Conservation (phyloP, 2,329 filamentous ascomycete genomes). For the Penicillium sp. region DNA sequence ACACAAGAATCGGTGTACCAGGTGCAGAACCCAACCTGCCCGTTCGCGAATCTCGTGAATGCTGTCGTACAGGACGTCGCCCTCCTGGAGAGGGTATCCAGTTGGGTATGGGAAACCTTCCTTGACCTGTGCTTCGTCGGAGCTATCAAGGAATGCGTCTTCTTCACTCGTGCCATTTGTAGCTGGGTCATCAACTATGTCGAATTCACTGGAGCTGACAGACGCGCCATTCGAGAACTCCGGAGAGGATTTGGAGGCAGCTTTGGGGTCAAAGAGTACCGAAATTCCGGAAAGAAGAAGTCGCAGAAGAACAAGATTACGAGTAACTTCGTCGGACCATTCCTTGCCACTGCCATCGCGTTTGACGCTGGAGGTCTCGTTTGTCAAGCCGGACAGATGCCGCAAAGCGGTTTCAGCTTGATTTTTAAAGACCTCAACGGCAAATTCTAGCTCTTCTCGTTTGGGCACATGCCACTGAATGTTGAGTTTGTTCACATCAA, state of each 20-base stretch:
- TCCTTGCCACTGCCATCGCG: slow-evolving; percentile 95
- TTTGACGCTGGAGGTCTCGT: slow-evolving; percentile 77
- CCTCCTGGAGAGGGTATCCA: slow-evolving; percentile 73
- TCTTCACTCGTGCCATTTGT: slow-evolving; percentile 33
- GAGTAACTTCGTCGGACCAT: slow-evolving; percentile 95
- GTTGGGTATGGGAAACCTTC: slow-evolving; percentile 86
- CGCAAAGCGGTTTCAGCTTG: slow-evolving; percentile 76
- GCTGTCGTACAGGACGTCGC: slow-evolving; percentile 66
- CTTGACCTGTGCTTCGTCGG: slow-evolving; percentile 64
- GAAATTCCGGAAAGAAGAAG: slow-evolving; percentile 90
- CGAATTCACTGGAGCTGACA: slow-evolving; percentile 39
- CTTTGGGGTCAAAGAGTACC: slow-evolving; percentile 79
- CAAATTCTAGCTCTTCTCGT: slow-evolving; percentile 79
- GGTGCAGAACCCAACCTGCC: slow-evolving; percentile 76
- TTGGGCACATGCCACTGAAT: slow-evolving; percentile 90
- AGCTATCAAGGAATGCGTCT: slow-evolving; percentile 55
- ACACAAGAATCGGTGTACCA: slow-evolving; percentile 80
- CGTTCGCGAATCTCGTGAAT: slow-evolving; percentile 80
- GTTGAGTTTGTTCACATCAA: slow-evolving; percentile 71
- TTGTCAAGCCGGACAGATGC: slow-evolving; percentile 75
- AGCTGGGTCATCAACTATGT: slow-evolving; percentile 47
- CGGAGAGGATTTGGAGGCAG: slow-evolving; percentile 58
- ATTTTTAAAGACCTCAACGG: slow-evolving; percentile 81
- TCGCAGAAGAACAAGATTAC: slow-evolving; percentile 82
- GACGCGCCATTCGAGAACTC: slow-evolving; percentile 40